Base-by-base conservation (phyloP, 139 green algal species). In the Mychonastes homosphaera region DNA sequence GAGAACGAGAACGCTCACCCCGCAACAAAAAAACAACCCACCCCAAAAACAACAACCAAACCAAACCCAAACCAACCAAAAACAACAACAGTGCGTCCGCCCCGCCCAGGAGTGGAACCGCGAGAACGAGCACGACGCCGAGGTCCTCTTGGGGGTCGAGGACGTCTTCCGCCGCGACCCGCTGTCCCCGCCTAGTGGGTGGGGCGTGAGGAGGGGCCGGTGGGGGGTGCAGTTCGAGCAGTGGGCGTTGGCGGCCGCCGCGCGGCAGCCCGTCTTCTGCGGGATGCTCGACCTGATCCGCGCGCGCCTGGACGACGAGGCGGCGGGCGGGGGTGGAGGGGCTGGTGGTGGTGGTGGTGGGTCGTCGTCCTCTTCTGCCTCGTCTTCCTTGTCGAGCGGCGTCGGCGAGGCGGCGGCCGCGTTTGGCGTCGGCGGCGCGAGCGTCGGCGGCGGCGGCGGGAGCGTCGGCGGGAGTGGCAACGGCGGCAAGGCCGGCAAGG, bases 171-270 rank as follows among this genome's bases (percentile, higher is more conserved):
- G 29, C 9, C 48, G 59, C 35, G 49, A 66, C 28, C 59, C 59
- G 0, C 16, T 16, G 4, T 10, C n/a, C 28, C 38, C 38, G 35
- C 39, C n/a, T 38, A 45, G 12, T 19, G 38, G 59, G 48, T 66
- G 59, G 59, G 59, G 59, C 24, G 34, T 59, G 35, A 16, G 13
- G 1, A 2, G 6, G 26, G 59, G 59, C 3, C 48, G 47, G 15
- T 66, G 52, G 51, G 59, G 59, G 27, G 45, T 66, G 5, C 59
- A 66, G 38, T 66, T 66, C 46, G 59, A 66, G 48, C 59, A 66
- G 38, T 66, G 59, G 59, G 54, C 48, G 30, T 49, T 66, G 36
- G 59, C 59, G 5, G 48, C 36, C 2, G 59, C 59, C 10, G 38
- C 59, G 5, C 16, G 54, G 23, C 59, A 66, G 33, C 48, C 59